Base-by-base conservation (phyloP, 345 rosid genomes). In the Combretum micranthum region DNA sequence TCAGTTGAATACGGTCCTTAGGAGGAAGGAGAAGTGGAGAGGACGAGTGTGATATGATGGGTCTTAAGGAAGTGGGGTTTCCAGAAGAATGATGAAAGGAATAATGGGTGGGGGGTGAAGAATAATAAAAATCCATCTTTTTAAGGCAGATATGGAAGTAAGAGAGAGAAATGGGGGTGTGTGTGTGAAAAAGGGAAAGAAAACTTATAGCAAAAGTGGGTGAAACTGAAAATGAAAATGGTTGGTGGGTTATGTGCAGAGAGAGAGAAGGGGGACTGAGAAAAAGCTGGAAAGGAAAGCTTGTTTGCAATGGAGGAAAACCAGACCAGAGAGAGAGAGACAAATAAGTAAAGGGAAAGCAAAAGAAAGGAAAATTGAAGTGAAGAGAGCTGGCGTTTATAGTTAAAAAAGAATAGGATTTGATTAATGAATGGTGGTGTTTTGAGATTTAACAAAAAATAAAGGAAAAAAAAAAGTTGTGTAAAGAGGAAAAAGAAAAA, bases 231-330 rank as follows among this genome's bases (percentile, higher is more conserved):
- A n/a, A n/a, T n/a, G n/a, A n/a, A 69, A 69, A 32, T 64, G 76
- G 81, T 77, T 74, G 86, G 87, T 78, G 87, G 82, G 72, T 69
- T 32, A 32, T 32, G 39, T 32, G 6, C 9, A 32, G 39, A 23
- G 62, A n/a, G 46, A 10, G 52, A 45, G 43, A 20, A 53, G 42
- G 20, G 46, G 19, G 18, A 51, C 59, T 53, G 74, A 66, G 59
- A 42, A 56, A 77, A 71, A 73, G 86, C 77, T 75, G 75, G 80
- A 78, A 77, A 77, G 80, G 42, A 72, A 84, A 78, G 90, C 88
- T 84, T 86, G 66, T 80, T 80, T 83, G 86, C 87, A 81, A 84
- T 78, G 91, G 86, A 83, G 92, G 87, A 84, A n/a, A 81, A 81
- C 76, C 72, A 66, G 49, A 55, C 62, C 65, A 67, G 26, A 20